Conservation (phyloP, 371 early-diverging fungal species). For the Haplosporangium sp. region DNA sequence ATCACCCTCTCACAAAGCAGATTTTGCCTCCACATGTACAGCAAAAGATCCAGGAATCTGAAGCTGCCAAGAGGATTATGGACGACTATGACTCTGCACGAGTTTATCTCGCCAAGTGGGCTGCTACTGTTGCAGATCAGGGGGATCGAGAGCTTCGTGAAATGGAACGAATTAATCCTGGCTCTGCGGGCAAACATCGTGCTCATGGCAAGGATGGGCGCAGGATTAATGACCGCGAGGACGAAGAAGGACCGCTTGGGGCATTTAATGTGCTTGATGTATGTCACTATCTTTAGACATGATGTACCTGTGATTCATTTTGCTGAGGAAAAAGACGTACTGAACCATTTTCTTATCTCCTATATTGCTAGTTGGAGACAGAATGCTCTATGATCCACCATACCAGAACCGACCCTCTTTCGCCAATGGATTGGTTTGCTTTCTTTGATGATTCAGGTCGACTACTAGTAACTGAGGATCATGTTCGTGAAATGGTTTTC, state of each 20-base stretch:
- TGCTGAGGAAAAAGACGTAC: not conserved
- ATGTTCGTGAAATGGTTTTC: slow-evolving; percentile 77
- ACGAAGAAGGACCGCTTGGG: slow-evolving; percentile 72
- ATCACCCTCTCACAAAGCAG: slow-evolving; percentile 83
- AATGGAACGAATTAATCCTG: slow-evolving; percentile 48
- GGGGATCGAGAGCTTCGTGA: slow-evolving; percentile 58
- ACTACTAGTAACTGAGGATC: slow-evolving; percentile 61
- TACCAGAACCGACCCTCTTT: slow-evolving; percentile 68
- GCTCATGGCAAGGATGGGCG: slow-evolving; percentile 42
- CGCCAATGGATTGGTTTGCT: slow-evolving; percentile 82
- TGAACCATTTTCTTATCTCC: not conserved
- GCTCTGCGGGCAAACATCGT: slow-evolving; percentile 19
- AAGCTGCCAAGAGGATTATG: slow-evolving; percentile 61
- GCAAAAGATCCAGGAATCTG: slow-evolving; percentile 66
- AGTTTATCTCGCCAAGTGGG: slow-evolving; percentile 84
- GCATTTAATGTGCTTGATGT: slow-evolving; percentile 73
- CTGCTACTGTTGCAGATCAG: slow-evolving; percentile 70
- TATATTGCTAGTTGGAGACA: slow-evolving; percentile 31
- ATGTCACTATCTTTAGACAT: slow-evolving; percentile 2
- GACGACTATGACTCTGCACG: slow-evolving; percentile 86
- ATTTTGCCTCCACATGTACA: slow-evolving; percentile 79
- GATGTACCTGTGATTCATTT: no score
- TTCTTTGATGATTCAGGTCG: slow-evolving; percentile 76
- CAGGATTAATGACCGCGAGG: slow-evolving; percentile 36
- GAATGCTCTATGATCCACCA: slow-evolving; percentile 42